Evolutionary conservation across 805 yeast genomes (phyloP).

Genomic region (Ogataea angusta): DNA sequence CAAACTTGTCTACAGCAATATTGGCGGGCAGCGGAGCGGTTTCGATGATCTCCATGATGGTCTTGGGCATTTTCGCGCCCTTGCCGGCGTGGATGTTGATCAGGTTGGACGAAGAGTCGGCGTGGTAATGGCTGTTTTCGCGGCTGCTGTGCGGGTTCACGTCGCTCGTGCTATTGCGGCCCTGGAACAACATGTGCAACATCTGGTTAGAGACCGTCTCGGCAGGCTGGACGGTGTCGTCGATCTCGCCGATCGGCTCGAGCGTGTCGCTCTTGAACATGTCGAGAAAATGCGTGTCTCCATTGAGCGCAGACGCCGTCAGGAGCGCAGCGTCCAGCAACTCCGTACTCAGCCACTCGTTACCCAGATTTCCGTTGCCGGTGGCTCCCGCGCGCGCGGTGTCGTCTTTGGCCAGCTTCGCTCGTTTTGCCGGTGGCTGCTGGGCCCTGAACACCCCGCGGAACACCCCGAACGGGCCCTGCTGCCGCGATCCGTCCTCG

Average conservation of each 20-base stretch:
- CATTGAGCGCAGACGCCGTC: constrained; percentile 69
- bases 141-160: constrained; percentile 10
- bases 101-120: constrained; percentile 26
- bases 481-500: constrained; percentile 29
- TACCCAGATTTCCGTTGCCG: constrained; percentile 35
- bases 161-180: constrained; percentile 29
- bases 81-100: constrained; percentile 32
- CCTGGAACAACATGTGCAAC: constrained; percentile 51
- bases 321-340: constrained; percentile 67
- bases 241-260: constrained; percentile 12
- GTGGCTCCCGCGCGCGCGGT: constrained; percentile 11
- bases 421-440: constrained; percentile 16
- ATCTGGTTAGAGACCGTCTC: constrained; percentile 41
- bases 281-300: constrained; percentile 57
- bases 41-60: constrained; percentile 49
- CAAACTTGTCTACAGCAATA: constrained; percentile 37
- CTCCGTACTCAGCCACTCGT: constrained; percentile 70
- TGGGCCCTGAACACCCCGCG: constrained; percentile 34
- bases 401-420: constrained; percentile 12
- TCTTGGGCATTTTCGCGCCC: constrained; percentile 46
- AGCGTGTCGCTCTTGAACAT: constrained; percentile 37
- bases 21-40: constrained; percentile 43
- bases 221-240: constrained; percentile 7
- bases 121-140: constrained; percentile 4
- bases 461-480: constrained; percentile 86